A percentile compares a stretch with the other conserved stretches of the same genome.
These are phyloP conservation scores for Penicillium dipodomyicola DNA, from an alignment of 495 filamentous ascomycete species.

Conservation along the genomic window DNA sequence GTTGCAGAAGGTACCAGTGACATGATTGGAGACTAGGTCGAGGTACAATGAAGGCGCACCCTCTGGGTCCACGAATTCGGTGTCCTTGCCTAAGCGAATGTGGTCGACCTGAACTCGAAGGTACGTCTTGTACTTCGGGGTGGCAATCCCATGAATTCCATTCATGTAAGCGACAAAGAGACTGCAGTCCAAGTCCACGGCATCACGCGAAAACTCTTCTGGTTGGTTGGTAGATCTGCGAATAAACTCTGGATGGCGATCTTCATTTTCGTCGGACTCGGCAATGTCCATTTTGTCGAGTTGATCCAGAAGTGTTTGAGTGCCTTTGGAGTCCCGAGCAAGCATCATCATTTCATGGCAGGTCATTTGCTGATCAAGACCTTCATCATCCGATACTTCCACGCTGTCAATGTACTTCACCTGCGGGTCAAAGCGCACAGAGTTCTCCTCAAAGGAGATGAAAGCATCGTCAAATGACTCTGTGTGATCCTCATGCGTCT, in stretches of 20 bases:
- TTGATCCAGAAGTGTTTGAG: slow-evolving; percentile 11
- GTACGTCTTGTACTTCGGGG: slow-evolving; percentile 34
- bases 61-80: slow-evolving; percentile 39
- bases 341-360: slow-evolving; percentile 47
- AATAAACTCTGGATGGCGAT: slow-evolving; percentile 15
- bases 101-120: slow-evolving; percentile 39
- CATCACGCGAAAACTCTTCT: slow-evolving; percentile 41
- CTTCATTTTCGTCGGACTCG: slow-evolving; percentile 15
- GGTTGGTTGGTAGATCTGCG: slow-evolving; percentile 26
- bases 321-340: slow-evolving; percentile 27
- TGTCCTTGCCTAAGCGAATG: slow-evolving; percentile 35
- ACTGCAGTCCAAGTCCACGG: slow-evolving; percentile 40
- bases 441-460: slow-evolving; percentile 38
- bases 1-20: slow-evolving; percentile 44
- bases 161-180: slow-evolving; percentile 48
- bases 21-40: slow-evolving; percentile 39
- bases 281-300: slow-evolving; percentile 22
- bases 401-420: slow-evolving; percentile 40
- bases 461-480: slow-evolving; percentile 44
- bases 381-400: slow-evolving; percentile 28
- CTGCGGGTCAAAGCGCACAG: slow-evolving; percentile 39
- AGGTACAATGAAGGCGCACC: slow-evolving; percentile 37
- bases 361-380: slow-evolving; percentile 33
- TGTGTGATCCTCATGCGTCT: slow-evolving; percentile 34
- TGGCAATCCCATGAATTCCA: slow-evolving; percentile 41